A percentile compares a stretch with the other conserved stretches of the same genome.
These are phyloP conservation scores for Penicillium tannophilum DNA, from an alignment of 495 filamentous ascomycete species.

Conservation along the genomic window DNA sequence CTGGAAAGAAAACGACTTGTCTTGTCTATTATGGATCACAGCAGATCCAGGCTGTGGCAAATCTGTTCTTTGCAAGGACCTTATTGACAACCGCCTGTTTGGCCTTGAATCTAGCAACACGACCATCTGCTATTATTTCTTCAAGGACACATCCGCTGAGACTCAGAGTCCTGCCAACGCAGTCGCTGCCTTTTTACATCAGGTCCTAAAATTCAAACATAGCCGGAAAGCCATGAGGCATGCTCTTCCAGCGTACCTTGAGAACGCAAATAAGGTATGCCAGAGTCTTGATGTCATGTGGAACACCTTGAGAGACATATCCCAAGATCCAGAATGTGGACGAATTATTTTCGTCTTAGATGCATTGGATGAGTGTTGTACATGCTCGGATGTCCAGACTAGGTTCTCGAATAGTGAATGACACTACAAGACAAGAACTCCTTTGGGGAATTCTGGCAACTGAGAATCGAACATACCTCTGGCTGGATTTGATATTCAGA, in stretches of 20 bases:
- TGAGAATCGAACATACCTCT: conserved; percentile 1
- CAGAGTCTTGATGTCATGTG: background rate
- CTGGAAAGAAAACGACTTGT: background rate
- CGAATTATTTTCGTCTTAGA: conserved; percentile 1
- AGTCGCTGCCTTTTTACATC: conserved; percentile 2
- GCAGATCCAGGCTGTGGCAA: conserved; percentile 10
- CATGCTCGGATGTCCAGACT: no score
- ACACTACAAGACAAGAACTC: no score
- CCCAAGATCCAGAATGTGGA: background rate
- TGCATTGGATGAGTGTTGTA: conserved; percentile 7
- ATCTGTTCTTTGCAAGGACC: background rate
- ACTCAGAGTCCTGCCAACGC: background rate
- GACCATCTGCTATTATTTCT: conserved; percentile 11
- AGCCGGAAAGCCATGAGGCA: background rate
- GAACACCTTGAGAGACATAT: background rate
- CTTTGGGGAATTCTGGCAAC: background rate
- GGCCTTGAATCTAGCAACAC: background rate
- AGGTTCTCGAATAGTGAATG: no score
- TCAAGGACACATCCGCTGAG: conserved; percentile 1
- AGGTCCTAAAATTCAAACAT: no score
- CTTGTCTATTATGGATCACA: conserved; percentile 5
- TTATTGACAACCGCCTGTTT: conserved; percentile 1
- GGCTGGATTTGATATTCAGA: background rate
- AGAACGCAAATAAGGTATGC: no score
- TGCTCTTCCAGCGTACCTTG: background rate